Evolutionary conservation across 2,329 filamentous ascomycete genomes (phyloP).

Genomic region (Hypomyces rosellus): DNA sequence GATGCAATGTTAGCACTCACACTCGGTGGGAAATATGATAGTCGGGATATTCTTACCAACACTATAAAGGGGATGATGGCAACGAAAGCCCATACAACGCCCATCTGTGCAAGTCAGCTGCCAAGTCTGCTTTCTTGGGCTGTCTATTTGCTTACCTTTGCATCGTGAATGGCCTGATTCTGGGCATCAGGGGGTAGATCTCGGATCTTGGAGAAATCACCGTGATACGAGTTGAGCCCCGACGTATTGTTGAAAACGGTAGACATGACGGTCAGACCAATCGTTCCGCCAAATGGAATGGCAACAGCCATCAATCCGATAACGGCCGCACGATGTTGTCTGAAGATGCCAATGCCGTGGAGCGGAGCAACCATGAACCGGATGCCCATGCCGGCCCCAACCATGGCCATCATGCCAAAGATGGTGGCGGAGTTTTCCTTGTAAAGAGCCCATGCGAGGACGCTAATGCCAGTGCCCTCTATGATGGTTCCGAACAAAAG

Average conservation of each 20-base stretch:
- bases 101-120: conserved; percentile 28
- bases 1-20: neutral
- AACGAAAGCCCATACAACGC: conserved; percentile 61
- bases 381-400: conserved; percentile 56
- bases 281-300: conserved; percentile 56
- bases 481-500: conserved; percentile 50
- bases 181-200: conserved; percentile 10
- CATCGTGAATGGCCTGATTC: conserved; percentile 18
- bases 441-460: conserved; percentile 52
- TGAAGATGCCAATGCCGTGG: conserved; percentile 58
- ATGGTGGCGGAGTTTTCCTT: conserved; percentile 42
- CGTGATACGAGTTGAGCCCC: conserved; percentile 19
- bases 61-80: conserved; percentile 54
- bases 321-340: conserved; percentile 49
- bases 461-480: conserved; percentile 51
- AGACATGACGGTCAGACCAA: conserved; percentile 61
- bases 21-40: neutral
- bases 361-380: conserved; percentile 60
- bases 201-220: conserved; percentile 19
- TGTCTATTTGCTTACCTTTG: conserved; percentile 18
- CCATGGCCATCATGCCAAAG: conserved; percentile 60
- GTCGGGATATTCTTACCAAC: conserved; percentile 19
- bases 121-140: too few species aligned
- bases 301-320: conserved; percentile 55
- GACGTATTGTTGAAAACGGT: conserved; percentile 59